Percentiles rank a stretch among this genome's conserved stretches.
Evolutionary conservation across 2,329 filamentous ascomycete species (phyloP).

Genomic region (Alternaria ventricosa): DNA sequence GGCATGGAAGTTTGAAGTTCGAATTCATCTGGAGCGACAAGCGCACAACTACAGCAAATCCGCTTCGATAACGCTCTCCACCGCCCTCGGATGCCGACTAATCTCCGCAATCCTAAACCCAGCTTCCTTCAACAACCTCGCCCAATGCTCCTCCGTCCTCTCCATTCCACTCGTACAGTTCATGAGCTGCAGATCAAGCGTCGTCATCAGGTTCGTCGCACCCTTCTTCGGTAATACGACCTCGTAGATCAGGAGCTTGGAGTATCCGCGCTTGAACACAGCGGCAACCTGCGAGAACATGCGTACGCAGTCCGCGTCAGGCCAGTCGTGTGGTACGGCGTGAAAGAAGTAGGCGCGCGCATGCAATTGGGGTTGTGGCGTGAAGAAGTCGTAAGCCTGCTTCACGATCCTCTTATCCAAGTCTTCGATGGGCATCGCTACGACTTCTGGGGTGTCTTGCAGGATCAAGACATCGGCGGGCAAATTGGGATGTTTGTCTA

Average conservation of each 20-base stretch:
- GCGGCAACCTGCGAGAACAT: constrained; percentile 4
- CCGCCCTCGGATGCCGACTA: constrained; percentile 1
- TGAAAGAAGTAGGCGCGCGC: constrained; percentile 5
- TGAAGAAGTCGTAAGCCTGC: constrained; percentile 10
- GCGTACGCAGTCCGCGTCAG: constrained; percentile 1
- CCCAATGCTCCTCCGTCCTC: constrained; percentile 8
- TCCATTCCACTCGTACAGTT: constrained; percentile 3
- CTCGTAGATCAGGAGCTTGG: constrained; percentile 6
- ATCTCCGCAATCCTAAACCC: background rate
- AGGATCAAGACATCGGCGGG: background rate
- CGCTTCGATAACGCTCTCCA: constrained; percentile 7
- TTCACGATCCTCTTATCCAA: constrained; percentile 2
- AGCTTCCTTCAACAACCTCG: background rate
- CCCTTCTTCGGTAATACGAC: constrained; percentile 4
- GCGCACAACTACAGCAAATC: background rate
- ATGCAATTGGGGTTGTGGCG: constrained; percentile 1
- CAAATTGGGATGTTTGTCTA: background rate
- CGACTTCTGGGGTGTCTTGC: constrained; percentile 6
- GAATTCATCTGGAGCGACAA: background rate
- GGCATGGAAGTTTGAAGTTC: background rate
- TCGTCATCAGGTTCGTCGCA: constrained; percentile 4
- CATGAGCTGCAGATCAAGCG: constrained; percentile 9
- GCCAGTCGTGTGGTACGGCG: constrained; percentile 1
- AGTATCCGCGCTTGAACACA: constrained; percentile 1
- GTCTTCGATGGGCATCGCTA: background rate